These are phyloP conservation scores for Globisporangium takayamanum DNA, from an alignment of 352 stramenopile species.

Conservation along the genomic window DNA sequence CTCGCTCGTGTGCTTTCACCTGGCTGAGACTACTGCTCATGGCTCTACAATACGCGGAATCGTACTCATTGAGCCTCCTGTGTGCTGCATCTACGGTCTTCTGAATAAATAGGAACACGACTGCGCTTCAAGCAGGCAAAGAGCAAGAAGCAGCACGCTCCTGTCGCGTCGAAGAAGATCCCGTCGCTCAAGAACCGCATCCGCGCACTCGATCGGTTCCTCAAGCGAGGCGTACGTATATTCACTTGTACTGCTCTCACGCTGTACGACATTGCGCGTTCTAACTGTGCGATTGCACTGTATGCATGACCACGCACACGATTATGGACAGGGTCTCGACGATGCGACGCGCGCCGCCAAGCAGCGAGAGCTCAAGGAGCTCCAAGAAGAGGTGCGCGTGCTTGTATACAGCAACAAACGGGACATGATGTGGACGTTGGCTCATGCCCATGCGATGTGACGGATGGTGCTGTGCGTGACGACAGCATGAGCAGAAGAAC, in stretches of 20 bases:
- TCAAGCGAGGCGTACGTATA: conserved; percentile 49
- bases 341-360: conserved; percentile 39
- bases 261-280: not conserved
- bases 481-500: conserved; percentile 38
- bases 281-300: not conserved
- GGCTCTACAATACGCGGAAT: no score
- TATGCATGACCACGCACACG: not conserved
- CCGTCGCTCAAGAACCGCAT: conserved; percentile 84
- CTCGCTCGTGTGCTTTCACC: no score
- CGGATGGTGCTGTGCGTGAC: not conserved
- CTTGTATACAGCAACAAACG: not conserved
- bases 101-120: conserved; percentile 38
- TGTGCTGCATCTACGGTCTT: no score
- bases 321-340: conserved; percentile 23
- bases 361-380: conserved; percentile 40
- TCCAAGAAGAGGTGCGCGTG: conserved; percentile 33
- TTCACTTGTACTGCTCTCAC: not conserved
- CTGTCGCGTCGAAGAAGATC: conserved; percentile 43
- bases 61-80: no score
- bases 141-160: conserved; percentile 37
- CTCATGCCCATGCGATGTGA: not conserved
- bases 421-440: not conserved
- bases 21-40: no score
- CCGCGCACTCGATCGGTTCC: conserved; percentile 68
- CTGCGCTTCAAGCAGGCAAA: conserved; percentile 62